These are phyloP conservation scores for Colletotrichum sp. DNA, from an alignment of 2,329 filamentous ascomycete genomes.

Conservation along the genomic window DNA sequence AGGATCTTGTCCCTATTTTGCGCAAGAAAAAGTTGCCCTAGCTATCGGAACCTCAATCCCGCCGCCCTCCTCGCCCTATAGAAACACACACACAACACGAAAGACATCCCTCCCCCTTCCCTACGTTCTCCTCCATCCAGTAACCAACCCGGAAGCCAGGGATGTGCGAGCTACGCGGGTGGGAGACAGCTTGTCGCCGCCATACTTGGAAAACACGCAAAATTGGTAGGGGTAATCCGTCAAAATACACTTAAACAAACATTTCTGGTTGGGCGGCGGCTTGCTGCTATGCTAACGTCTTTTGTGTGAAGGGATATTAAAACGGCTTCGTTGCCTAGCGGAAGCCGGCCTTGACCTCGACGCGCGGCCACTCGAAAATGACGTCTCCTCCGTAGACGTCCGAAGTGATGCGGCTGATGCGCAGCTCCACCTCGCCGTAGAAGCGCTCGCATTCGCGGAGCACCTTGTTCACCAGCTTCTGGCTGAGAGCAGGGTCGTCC, in stretches of 20 bases:
- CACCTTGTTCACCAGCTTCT: constrained; percentile 62
- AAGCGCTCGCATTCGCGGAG: constrained; percentile 66
- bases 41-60: background rate
- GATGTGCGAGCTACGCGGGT: background rate
- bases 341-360: constrained; percentile 67
- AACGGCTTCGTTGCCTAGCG: constrained; percentile 8
- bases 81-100: background rate
- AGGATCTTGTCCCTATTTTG: constrained; percentile 14
- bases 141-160: background rate
- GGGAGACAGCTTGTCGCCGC: background rate
- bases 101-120: background rate
- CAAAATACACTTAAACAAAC: background rate
- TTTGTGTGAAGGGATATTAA: background rate
- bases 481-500: constrained; percentile 73
- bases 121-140: background rate
- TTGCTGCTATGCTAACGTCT: background rate
- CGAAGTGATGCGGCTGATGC: constrained; percentile 64
- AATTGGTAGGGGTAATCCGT: background rate
- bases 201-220: background rate
- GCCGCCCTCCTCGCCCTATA: background rate
- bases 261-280: background rate
- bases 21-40: background rate
- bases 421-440: constrained; percentile 65
- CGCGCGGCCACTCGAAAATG: constrained; percentile 69
- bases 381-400: constrained; percentile 71